Percentiles rank a stretch among this genome's conserved stretches.
phyloP scores from a whole-genome alignment of 768 basidiomycete genomes.

The Clavaria fumosa region DNA sequence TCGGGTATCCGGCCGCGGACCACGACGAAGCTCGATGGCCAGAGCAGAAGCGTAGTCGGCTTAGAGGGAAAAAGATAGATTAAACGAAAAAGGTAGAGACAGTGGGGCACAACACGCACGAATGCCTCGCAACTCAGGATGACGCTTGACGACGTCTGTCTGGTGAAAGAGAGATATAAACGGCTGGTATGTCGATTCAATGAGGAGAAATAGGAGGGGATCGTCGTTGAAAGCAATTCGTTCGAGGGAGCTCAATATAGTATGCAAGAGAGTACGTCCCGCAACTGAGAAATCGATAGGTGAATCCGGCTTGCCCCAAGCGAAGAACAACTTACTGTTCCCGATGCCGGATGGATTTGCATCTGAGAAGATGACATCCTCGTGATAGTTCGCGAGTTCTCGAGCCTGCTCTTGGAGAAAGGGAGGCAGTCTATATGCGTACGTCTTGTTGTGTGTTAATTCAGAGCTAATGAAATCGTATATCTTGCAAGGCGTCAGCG shows the following conservation, averaged over 20 bases:
- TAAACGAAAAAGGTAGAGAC: background rate
- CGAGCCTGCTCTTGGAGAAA: conserved; percentile 60
- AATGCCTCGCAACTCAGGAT: conserved; percentile 46
- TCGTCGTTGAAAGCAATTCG: conserved; percentile 68
- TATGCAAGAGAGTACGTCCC: conserved; percentile 62
- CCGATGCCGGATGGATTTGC: conserved; percentile 48
- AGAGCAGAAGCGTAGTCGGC: conserved; percentile 63
- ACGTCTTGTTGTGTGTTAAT: conserved; percentile 70
- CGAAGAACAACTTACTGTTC: conserved; percentile 48
- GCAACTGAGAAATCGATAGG: conserved; percentile 56
- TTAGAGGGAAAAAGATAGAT: conserved; percentile 16
- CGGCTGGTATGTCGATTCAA: conserved; percentile 78
- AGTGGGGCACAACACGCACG: conserved; percentile 30
- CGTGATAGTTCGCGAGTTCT: conserved; percentile 65
- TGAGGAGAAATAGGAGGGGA: conserved; percentile 62
- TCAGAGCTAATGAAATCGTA: conserved; percentile 68
- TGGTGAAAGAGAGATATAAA: conserved; percentile 82
- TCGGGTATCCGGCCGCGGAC: conserved; percentile 57
- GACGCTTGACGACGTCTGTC: conserved; percentile 40
- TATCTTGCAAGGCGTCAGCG: conserved; percentile 28
- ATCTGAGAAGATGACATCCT: conserved; percentile 58
- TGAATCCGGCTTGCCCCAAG: too few species aligned
- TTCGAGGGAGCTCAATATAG: conserved; percentile 55
- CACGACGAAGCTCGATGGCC: conserved; percentile 66
- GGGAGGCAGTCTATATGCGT: conserved; percentile 68